These are phyloP conservation scores for Podospora fimiseda DNA, from an alignment of 495 filamentous ascomycete genomes.

Conservation along the genomic window DNA sequence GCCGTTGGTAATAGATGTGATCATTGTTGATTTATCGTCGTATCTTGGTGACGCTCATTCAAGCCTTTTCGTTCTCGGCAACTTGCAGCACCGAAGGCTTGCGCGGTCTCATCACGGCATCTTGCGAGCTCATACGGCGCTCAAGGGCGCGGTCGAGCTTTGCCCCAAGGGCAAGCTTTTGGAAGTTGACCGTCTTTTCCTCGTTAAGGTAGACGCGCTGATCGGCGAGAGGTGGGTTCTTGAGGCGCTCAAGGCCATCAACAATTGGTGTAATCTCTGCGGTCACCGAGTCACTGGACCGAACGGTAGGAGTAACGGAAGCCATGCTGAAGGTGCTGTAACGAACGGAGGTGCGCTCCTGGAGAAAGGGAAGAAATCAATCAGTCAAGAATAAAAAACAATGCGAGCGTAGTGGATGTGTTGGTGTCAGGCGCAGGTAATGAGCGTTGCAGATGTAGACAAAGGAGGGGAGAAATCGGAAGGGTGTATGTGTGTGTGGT, in stretches of 20 bases:
- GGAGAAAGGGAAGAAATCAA: conserved; percentile 2
- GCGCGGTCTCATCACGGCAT: conserved; percentile 71
- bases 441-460: background rate
- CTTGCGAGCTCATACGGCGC: conserved; percentile 82
- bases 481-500: background rate
- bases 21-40: too few species aligned
- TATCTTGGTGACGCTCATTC: too few species aligned
- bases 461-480: conserved; percentile 1
- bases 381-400: too few species aligned
- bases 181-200: conserved; percentile 79
- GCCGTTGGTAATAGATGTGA: too few species aligned
- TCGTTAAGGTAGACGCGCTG: conserved; percentile 79
- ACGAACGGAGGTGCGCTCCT: conserved; percentile 65
- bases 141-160: conserved; percentile 91
- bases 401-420: conserved; percentile 5
- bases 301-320: conserved; percentile 59
- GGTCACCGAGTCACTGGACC: conserved; percentile 52
- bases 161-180: conserved; percentile 84
- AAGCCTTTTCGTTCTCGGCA: conserved; percentile 33
- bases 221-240: conserved; percentile 76
- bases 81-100: conserved; percentile 31
- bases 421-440: background rate
- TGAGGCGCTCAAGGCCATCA: conserved; percentile 78
- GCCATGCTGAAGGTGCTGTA: conserved; percentile 74
- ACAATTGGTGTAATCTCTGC: conserved; percentile 77